Evolutionary conservation across 768 basidiomycete genomes (phyloP), one percentile per base, ranked within the genome.

Genomic region (Pulveroboletus sp.): DNA sequence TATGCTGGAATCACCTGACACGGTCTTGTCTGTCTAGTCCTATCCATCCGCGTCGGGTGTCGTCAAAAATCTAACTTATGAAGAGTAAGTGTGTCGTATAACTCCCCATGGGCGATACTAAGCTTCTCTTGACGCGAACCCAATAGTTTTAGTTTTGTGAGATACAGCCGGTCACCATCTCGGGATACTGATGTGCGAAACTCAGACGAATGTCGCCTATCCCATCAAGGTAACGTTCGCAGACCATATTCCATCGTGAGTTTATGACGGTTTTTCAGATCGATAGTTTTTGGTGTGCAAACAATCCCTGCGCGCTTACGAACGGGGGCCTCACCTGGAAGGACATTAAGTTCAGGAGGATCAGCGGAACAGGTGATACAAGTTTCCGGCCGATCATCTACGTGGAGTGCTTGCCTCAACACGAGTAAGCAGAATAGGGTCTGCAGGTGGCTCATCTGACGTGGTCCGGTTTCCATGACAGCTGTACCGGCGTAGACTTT

Each of bases 81-180:
- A 32, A 27, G 37, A 59, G 45, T 53, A 19, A 47, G 53, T 47
- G 10, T 17, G 17, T 2, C 20, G 6, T 11, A 5, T 39, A 4
- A 12, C 17, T 21, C n/a, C n/a, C n/a, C n/a, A n/a, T n/a, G n/a
- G 16, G 9, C 9, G 31, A 31, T 8, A 19, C 17, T 3, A 11
- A 24, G n/a, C 6, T 20, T 16, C 7, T 8, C 11, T 33, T 56
- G 12, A 57, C 27, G 5, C 12, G 14, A 1, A 11, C 31, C 12
- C 35, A 6, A 42, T 21, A 46, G 48, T 37, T 61, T 61, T 13
- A 44, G 19, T 7, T 36, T 56, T 13, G 58, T 60, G n/a, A 45
- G 49, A 29, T 16, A 24, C 11, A 1, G 21, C 29, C 5, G 2
- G 13, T n/a, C 14, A 13, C 12, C 13, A n/a, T 23, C 31, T 14